Base-by-base conservation (phyloP, 1,284 basidiomycete species). In the Rhodotorula sp. region DNA sequence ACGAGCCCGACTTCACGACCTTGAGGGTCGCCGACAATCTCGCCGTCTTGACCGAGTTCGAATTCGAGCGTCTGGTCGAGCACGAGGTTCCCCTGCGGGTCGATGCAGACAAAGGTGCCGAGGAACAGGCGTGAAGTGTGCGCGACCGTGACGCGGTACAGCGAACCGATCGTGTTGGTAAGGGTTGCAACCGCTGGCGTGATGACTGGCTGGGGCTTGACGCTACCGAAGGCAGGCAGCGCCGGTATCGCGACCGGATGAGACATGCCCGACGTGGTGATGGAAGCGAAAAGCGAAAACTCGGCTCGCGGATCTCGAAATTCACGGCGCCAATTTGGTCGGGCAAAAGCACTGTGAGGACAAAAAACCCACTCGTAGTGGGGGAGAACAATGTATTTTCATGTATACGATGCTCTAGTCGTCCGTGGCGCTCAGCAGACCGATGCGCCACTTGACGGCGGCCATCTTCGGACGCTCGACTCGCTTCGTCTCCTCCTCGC, bases 1-100 rank as follows among this genome's bases (percentile, higher is more conserved):
- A 76, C 67, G 34, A 76, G 50, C 3, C 74, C 74, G 38, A 73
- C 69, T 2, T 73, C 65, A 8, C 74, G 49, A 0, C 61, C 71
- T 15, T 14, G n/a, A 26, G 59, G 28, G n/a, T 69, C 63, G 31
- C 67, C 54, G 18, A 3, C n/a, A 5, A 57, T 21, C 1, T 5
- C 1, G 5, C 67, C 59, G 12, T 5, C 23, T 23, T 58, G 16
- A 38, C 62, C 68, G 45, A 65, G 21, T 23, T 66, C 63, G 31
- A 66, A 70, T 45, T 76, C 74, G 23, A 57, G 26, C 18, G 74
- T 43, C 12, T 65, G 60, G 59, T 76, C 72, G 26, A 76, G 66
- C 18, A 76, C 70, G 31, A 76, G 47, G 65, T 76, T 76, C 2
- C 74, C 74, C 59, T 76, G 74, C 14, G 59, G 65, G 56, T 76